Base-by-base conservation (phyloP, 805 yeast species). In the Pichia paraexigua region DNA sequence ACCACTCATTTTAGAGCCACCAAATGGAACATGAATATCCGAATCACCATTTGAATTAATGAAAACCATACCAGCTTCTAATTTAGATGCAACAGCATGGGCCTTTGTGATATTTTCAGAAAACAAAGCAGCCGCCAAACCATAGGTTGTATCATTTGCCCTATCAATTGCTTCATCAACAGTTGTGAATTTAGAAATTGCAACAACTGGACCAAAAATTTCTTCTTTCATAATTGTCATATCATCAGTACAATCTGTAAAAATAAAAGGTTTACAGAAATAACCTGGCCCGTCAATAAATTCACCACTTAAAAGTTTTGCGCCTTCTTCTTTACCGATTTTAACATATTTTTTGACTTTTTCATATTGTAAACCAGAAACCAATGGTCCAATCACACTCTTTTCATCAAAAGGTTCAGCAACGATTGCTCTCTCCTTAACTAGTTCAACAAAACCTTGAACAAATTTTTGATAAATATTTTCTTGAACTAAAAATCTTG, bases 161-260 rank as follows among this genome's bases (percentile, higher is more conserved):
- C 76, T 71, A 46, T 69, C 68, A 52, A 85, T 73, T 52, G 75
- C 90, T 63, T 85, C 88, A 52, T 82, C 87, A 50, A 75, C 71
- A 50, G 83, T 77, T 60, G 70, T 70, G 70, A 85, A 85, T 68
- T 83, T 85, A 57, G 83, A 71, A 52, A 83, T 74, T 22, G 87
- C 75, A 47, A 84, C 86, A 53, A 85, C 90, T 41, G 94, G 94
- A 48, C 94, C 94, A 57, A 85, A 85, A 58, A 85, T 85, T 69
- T 85, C 94, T 61, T 85, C 91, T 60, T 70, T 77, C 54, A 79
- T 80, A 60, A 85, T 80, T 56, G 71, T 68, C 82, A 82, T 80
- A 59, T 77, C 76, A 66, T 82, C 84, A 5, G 69, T 73, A 56
- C 84, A 87, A 62, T 83, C 85, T 58, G 80, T 78, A 67, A 85